Percentiles rank a stretch among this genome's conserved stretches.
Evolutionary conservation across 306 rosid species (phyloP).

Genomic region (Vigna unguiculata): DNA sequence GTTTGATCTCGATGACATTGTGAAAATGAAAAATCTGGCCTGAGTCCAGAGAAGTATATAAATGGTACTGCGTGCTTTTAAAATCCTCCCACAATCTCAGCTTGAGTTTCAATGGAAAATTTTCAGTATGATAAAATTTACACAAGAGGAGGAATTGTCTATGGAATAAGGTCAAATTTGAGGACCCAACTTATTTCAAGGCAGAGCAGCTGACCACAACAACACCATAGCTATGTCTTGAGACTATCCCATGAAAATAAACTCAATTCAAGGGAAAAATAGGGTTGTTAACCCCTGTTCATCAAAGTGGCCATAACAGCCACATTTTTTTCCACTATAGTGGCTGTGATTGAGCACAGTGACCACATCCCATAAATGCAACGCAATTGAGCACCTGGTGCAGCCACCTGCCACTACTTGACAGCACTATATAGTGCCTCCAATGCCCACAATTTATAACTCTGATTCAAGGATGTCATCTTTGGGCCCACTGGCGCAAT

Average conservation of each 20-base stretch:
- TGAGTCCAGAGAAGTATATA: background rate
- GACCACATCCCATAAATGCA: background rate
- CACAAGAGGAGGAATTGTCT: background rate
- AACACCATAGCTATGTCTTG: background rate
- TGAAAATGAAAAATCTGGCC: slow-evolving; percentile 1
- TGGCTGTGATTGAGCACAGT: background rate
- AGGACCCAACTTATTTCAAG: background rate
- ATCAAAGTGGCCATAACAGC: background rate
- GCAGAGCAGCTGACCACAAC: background rate
- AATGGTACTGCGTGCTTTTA: background rate
- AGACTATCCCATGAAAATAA: background rate
- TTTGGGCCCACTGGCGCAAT: background rate
- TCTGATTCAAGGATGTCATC: background rate
- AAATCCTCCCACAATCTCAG: background rate
- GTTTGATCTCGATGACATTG: background rate
- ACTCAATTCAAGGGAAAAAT: background rate
- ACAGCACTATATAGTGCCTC: background rate
- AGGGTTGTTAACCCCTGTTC: background rate
- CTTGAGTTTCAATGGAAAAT: background rate
- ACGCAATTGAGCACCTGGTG: background rate
- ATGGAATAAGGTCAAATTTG: background rate
- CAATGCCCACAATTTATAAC: background rate
- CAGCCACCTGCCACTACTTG: slow-evolving; percentile 7
- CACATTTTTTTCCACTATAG: background rate
- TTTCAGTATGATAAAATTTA: background rate